Base-by-base conservation (phyloP, 2,329 filamentous ascomycete species). In the Microcyclosporella mali region DNA sequence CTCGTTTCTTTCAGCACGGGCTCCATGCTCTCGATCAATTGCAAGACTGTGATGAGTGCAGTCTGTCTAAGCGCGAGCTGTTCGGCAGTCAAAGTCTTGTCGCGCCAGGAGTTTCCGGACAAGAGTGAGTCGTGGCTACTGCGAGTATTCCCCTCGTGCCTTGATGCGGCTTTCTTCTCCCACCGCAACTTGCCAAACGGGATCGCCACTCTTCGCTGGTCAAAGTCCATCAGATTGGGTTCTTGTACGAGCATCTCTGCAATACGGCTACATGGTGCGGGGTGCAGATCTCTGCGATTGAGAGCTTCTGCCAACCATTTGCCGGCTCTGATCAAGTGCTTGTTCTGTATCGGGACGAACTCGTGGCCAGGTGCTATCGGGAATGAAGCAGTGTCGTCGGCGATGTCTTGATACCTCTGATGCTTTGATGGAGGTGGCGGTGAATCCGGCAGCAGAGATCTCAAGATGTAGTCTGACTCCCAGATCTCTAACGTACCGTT, bases 401-500 rank as follows among this genome's bases (percentile, higher is more conserved):
- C 84, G 28, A 76, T 73, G 33, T 78, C 72, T 52, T 78, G 73
- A 45, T 86, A 79, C 36, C 81, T 77, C 30, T 79, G 73, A 14
- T 79, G 74, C 45, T 70, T 70, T 17, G 74, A 69, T 52, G 74
- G 66, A 41, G 77, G 70, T 11, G 75, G 75, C 2, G 82, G 80
- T 2, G 85, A 79, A 60, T 92, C 86, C 2, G 87, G 86, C 38
- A 87, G 74, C 19, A 97, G 73, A 63, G 88, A 89, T 53, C 89
- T 84, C 51, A 95, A 79, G 10, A 83, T 77, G 60, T 88, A 81
- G 65, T 95, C 89, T 4, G 84, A 84, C 52, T 95, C 89, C 89
- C 89, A 95, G 12, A 94, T 74, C 61, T 95, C 90, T 18, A 95
- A 59, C 2, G 80, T 79, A 3, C 90, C 90, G 12, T 86, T 88